Conservation (phyloP, 805 yeast species). For the Phaffomyces antillensis region DNA sequence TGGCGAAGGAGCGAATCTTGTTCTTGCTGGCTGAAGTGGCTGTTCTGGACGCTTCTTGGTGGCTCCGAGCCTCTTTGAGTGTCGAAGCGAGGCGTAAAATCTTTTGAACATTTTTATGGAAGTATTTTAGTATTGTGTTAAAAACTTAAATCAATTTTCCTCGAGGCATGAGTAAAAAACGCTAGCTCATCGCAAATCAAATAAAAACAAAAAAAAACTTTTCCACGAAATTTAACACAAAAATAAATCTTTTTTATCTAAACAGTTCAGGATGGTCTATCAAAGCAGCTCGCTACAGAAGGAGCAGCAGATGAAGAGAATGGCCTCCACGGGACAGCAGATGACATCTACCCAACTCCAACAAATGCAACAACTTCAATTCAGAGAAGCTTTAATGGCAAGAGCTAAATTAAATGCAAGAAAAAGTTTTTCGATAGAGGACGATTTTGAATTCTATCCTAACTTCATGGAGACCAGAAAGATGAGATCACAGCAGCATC, state of each 20-base stretch:
- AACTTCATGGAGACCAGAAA: slow-evolving; percentile 13
- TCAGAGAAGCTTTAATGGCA: slow-evolving; percentile 26
- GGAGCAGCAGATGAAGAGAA: neutral
- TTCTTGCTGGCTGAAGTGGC: slow-evolving; percentile 51
- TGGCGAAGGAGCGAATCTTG: slow-evolving; percentile 97
- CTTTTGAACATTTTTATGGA: neutral
- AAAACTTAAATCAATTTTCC: neutral
- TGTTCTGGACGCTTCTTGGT: slow-evolving; percentile 10
- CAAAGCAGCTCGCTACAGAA: neutral
- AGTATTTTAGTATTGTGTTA: neutral
- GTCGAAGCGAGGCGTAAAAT: slow-evolving; percentile 4
- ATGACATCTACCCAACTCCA: slow-evolving; percentile 7
- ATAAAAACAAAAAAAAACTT: neutral
- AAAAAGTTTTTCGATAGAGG: slow-evolving; percentile 64
- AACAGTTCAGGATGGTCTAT: neutral
- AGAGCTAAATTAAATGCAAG: slow-evolving; percentile 50
- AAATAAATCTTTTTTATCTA: neutral
- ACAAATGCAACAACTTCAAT: slow-evolving; percentile 9
- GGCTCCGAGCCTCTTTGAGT: slow-evolving; percentile 4
- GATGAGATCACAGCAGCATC: neutral
- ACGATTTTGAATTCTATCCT: slow-evolving; percentile 68
- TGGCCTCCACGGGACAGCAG: neutral
- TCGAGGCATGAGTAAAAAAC: neutral
- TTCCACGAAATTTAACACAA: neutral
- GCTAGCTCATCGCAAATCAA: neutral